Evolutionary conservation across 2,329 filamentous ascomycete species (phyloP), one percentile per base, ranked within the genome.

Genomic region (Sclerotinia borealis): DNA sequence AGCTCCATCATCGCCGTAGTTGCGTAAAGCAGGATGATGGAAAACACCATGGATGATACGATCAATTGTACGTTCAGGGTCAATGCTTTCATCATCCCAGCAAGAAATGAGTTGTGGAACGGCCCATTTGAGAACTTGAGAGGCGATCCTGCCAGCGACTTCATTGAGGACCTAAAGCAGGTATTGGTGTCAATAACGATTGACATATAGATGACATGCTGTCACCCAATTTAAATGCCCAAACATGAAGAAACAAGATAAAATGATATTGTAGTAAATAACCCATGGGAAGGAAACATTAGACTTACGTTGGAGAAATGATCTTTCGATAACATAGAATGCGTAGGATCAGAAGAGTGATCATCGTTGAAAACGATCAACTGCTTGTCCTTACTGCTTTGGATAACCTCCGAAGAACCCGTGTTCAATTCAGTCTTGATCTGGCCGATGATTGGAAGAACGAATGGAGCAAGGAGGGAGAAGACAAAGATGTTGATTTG

Each of bases 251-350:
- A 13, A 10, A 34, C 27, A 17, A 36, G n/a, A n/a, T 13, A 59
- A 27, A 22, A 19, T 19, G 13, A 22, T n/a, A 31, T 34, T 25
- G 29, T 8, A 15, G 54, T 19, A 34, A 25, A 25, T 10, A 27
- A 17, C 2, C 13, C 48, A 17, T n/a, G 19, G 8, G 4, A 1
- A 25, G 3, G 15, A 22, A 9, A 37, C 19, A 2, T 13, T 36
- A 11, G 27, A 67, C 69, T 59, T 67, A 72, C 70, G 27, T 74
- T 75, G 70, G 81, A 77, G 76, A 97, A 97, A 77, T 97, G 93
- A 72, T 97, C 93, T 79, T 97, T 97, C 64, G 92, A 92, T 59
- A 97, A 80, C 93, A 96, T 96, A 25, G 91, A 96, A 79, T 97
- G 93, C 1, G 93, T 97, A 0, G 93, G 93, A 72, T 97, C 89